Base-by-base conservation (phyloP, 2,329 filamentous ascomycete species). In the Helotiales sp. region DNA sequence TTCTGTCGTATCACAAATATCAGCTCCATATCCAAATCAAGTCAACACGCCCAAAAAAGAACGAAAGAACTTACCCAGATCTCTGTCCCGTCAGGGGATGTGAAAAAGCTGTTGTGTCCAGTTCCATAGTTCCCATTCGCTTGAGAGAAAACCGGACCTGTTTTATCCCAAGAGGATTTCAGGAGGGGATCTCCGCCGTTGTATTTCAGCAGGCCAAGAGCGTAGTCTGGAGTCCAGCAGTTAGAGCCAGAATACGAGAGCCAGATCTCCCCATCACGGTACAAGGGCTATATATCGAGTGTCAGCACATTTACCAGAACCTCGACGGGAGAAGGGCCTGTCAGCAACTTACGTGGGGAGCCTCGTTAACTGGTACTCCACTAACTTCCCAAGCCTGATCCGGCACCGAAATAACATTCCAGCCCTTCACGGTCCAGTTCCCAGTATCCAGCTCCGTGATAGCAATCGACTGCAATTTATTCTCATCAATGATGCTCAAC, bases 101-200 rank as follows among this genome's bases (percentile, higher is more conserved):
- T 8, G 28, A 37, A 55, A 50, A 47, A 49, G 43, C 78, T 79
- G 34, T 71, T 72, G 28, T 61, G 63, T 7, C 84, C 85, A 0
- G 85, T 84, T 15, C 85, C 85, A 59, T 84, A 87, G 73, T 86
- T 86, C 2, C 85, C 85, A 66, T 87, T 87, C 1, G 82, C 84
- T 52, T 80, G 82, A 22, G 79, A 82, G 43, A 88, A 81, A 5
- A 65, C 57, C 5, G 63, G 63, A 20, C 63, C 63, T n/a, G 22
- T 61, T 17, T 65, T 61, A 3, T 75, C 80, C 86, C 85, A 88
- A 11, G 81, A 83, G 0, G 73, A 73, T 0, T 77, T 70, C 17
- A 75, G 71, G 15, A 80, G 75, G 0, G 86, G 86, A 68, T 86
- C 82, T 0, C 68, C 76, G 13, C 84, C 84, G 26, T 86, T 82